Conservation (phyloP, 2,329 filamentous ascomycete species). For the Lasiodiplodia theobromae region DNA sequence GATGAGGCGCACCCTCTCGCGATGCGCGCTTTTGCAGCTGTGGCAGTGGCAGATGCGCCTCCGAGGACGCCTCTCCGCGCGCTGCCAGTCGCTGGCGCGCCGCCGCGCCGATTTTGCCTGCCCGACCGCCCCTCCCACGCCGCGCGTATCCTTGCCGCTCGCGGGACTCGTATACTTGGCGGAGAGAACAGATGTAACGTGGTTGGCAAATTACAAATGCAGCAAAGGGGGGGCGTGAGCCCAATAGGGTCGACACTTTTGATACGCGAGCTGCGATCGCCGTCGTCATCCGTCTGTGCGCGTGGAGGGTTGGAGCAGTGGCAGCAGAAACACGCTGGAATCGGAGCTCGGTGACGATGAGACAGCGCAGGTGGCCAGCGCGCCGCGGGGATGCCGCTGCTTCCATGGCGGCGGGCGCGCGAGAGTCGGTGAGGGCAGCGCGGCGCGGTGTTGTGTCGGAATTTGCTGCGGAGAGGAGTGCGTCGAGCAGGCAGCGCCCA, state of each 20-base stretch:
- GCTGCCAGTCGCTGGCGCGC: conserved; percentile 9
- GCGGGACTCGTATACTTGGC: conserved; percentile 26
- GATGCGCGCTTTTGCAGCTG: conserved; percentile 16
- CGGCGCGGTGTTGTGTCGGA: conserved; percentile 7
- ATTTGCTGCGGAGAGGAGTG: conserved; percentile 25
- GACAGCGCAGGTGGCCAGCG: conserved; percentile 22
- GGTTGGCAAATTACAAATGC: conserved; percentile 29
- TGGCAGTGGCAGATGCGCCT: conserved; percentile 21
- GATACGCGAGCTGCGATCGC: conserved; percentile 27
- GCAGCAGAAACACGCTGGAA: conserved; percentile 15
- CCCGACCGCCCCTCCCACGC: conserved; percentile 11
- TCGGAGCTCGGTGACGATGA: conserved; percentile 9
- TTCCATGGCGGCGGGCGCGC: conserved; percentile 16
- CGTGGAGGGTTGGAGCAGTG: conserved; percentile 4
- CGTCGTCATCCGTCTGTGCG: conserved; percentile 23
- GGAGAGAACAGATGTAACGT: conserved; percentile 25
- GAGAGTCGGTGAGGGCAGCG: conserved; percentile 17
- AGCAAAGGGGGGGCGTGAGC: conserved; percentile 1
- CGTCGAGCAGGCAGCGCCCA: conserved; percentile 15
- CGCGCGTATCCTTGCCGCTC: conserved; percentile 26
- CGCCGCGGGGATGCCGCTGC: conserved; percentile 26
- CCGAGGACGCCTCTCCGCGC: conserved; percentile 1
- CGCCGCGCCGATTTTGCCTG: not conserved
- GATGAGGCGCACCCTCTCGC: conserved; percentile 23
- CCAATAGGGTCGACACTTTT: conserved; percentile 21